phyloP scores from a whole-genome alignment of 805 yeast genomes.

The Candida qinlingensis region DNA sequence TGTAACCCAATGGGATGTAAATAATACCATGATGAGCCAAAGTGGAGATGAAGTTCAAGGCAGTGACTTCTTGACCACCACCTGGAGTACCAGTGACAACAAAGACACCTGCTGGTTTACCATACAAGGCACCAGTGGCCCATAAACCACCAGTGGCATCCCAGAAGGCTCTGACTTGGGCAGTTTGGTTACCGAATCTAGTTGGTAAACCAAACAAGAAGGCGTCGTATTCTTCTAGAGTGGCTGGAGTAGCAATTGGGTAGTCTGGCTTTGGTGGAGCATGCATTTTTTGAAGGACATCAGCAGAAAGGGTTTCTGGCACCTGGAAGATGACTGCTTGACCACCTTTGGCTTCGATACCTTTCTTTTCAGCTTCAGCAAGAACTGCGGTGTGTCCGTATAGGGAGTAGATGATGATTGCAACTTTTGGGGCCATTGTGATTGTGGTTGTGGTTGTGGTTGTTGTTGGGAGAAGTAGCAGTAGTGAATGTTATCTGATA shows the following conservation, averaged over 20 bases:
- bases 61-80: conserved; percentile 75
- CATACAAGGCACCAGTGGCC: conserved; percentile 62
- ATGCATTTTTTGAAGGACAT: conserved; percentile 50
- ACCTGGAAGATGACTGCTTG: conserved; percentile 69
- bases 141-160: conserved; percentile 72
- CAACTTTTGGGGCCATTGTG: conserved; percentile 29
- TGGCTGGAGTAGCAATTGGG: conserved; percentile 54
- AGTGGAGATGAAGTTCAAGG: conserved; percentile 49
- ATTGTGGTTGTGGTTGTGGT: not conserved
- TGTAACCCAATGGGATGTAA: conserved; percentile 73
- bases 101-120: conserved; percentile 71
- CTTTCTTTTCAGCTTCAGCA: conserved; percentile 63
- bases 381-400: conserved; percentile 71
- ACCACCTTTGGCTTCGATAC: conserved; percentile 66
- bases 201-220: conserved; percentile 84
- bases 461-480: not conserved
- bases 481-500: too few relatives aligned
- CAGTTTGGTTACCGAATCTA: conserved; percentile 74
- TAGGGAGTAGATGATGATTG: conserved; percentile 68
- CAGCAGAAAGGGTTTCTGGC: conserved; percentile 68
- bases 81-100: conserved; percentile 68
- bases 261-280: conserved; percentile 55
- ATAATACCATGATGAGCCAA: conserved; percentile 73
- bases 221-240: conserved; percentile 66
- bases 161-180: conserved; percentile 72